A percentile compares a stretch with the other conserved stretches of the same genome.
phyloP scores from a whole-genome alignment of 306 rosid genomes.

The Amphicarpaea edgeworthii region DNA sequence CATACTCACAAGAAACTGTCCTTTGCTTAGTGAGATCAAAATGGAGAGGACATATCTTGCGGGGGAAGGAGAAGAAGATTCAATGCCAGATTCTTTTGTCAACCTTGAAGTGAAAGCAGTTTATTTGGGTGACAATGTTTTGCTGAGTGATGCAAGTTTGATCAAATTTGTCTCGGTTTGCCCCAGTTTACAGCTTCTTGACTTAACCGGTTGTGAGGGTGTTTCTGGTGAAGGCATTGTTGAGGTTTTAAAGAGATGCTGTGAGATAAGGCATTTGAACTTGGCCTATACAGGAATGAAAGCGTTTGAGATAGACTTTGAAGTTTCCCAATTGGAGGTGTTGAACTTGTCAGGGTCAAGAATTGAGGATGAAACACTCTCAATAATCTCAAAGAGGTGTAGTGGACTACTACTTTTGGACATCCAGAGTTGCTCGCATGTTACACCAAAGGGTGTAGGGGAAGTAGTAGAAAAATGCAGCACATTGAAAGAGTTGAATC shows the following conservation, averaged over 20 bases:
- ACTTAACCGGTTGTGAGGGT: conserved; percentile 53
- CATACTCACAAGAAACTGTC: conserved; percentile 64
- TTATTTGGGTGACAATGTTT: conserved; percentile 53
- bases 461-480: conserved; percentile 63
- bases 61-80: conserved; percentile 41
- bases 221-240: conserved; percentile 57
- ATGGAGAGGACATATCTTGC: conserved; percentile 66
- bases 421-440: conserved; percentile 53
- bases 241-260: conserved; percentile 59
- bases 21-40: conserved; percentile 55
- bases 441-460: conserved; percentile 69
- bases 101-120: conserved; percentile 56
- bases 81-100: conserved; percentile 15
- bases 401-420: conserved; percentile 53
- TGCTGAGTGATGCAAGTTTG: conserved; percentile 47
- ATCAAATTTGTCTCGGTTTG: conserved; percentile 52
- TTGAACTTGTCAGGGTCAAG: conserved; percentile 49
- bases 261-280: conserved; percentile 57
- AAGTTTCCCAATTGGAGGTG: conserved; percentile 59
- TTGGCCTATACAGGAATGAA: conserved; percentile 43
- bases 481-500: conserved; percentile 65
- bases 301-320: conserved; percentile 49
- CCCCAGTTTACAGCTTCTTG: conserved; percentile 64
- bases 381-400: conserved; percentile 61
- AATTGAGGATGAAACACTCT: conserved; percentile 63